Conservation (phyloP, 2,329 filamentous ascomycete species). For the Venturia asperata region DNA sequence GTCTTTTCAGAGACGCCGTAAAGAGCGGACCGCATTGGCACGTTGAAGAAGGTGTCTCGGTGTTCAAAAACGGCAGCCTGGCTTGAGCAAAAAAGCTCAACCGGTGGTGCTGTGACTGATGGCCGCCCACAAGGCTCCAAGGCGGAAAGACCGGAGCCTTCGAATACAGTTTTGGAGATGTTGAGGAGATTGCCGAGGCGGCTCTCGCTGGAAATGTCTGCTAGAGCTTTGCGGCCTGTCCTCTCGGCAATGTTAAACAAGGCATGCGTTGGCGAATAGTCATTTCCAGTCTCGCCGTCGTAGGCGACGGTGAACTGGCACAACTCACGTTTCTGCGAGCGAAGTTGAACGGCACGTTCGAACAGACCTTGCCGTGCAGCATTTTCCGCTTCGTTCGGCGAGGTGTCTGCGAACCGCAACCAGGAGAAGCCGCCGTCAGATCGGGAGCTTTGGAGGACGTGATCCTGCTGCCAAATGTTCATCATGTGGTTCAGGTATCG, state of each 20-base stretch:
- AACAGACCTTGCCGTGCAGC: constrained; percentile 66
- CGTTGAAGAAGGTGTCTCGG: constrained; percentile 71
- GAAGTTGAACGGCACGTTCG: constrained; percentile 60
- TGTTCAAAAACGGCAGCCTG: constrained; percentile 58
- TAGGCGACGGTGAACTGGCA: constrained; percentile 63
- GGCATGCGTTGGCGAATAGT: constrained; percentile 65
- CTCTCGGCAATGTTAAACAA: constrained; percentile 71
- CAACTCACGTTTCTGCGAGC: constrained; percentile 48
- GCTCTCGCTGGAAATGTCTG: constrained; percentile 64
- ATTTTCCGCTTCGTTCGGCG: constrained; percentile 62
- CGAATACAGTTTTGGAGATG: constrained; percentile 59
- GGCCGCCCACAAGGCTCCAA: constrained; percentile 77
- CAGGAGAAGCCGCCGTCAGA: constrained; percentile 72
- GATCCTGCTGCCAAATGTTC: constrained; percentile 82
- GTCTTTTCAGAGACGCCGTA: constrained; percentile 58
- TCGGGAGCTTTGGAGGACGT: constrained; percentile 59
- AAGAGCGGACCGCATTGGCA: constrained; percentile 63
- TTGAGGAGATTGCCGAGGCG: constrained; percentile 71
- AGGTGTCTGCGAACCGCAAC: constrained; percentile 77
- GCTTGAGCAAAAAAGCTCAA: constrained; percentile 70
- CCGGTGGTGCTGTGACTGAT: constrained; percentile 75
- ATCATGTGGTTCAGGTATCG: constrained; percentile 73
- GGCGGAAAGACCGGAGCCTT: constrained; percentile 62
- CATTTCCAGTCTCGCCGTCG: constrained; percentile 53
- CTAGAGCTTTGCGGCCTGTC: constrained; percentile 56